These are phyloP conservation scores for Comarum palustre DNA, from an alignment of 306 rosid species.

Conservation along the genomic window DNA sequence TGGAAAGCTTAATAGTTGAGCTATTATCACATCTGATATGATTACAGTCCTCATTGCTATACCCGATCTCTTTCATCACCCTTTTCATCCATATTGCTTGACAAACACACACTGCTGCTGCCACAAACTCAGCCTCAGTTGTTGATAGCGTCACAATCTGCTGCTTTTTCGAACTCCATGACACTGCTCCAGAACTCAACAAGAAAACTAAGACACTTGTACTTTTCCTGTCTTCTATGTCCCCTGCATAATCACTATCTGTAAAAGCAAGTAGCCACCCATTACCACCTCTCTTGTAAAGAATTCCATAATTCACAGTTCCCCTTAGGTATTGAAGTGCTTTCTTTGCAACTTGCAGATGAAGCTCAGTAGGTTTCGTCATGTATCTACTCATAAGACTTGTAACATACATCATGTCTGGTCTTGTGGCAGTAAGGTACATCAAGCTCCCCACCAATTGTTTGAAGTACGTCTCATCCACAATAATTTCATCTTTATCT, in stretches of 20 bases:
- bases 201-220: not conserved
- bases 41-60: not conserved
- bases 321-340: not conserved
- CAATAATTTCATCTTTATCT: not conserved
- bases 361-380: not conserved
- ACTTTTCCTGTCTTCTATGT: not conserved
- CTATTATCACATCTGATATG: not conserved
- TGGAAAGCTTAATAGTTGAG: not conserved
- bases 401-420: too few species aligned
- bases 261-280: not conserved
- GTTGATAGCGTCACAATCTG: not conserved
- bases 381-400: not conserved
- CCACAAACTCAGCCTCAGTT: too few species aligned
- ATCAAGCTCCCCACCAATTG: slow-evolving; percentile 1
- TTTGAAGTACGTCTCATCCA: not conserved
- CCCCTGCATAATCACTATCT: too few species aligned
- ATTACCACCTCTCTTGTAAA: not conserved
- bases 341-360: not conserved
- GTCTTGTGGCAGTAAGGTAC: not conserved
- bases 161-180: not conserved
- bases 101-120: too few species aligned
- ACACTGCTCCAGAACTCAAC: not conserved
- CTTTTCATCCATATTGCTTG: too few species aligned
- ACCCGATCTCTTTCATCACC: not conserved
- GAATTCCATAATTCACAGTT: not conserved